Evolutionary conservation across 352 stramenopile genomes (phyloP), one percentile per base, ranked within the genome.

Genomic region (Phytophthora vignae): DNA sequence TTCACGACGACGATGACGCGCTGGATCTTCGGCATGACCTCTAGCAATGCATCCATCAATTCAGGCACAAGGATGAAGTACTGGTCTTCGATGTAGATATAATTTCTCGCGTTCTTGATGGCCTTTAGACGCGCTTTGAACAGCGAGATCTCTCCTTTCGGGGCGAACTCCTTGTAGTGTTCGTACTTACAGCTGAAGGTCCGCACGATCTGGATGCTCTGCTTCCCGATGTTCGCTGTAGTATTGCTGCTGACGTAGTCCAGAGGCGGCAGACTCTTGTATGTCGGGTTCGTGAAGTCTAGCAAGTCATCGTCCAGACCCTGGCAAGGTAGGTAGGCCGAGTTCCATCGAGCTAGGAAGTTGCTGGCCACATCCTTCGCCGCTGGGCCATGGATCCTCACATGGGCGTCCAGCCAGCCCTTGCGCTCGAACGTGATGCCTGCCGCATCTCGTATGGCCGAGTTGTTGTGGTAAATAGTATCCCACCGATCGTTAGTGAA

Each of bases 401-500:
- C 48, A 29, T 84, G 74, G 1, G 71, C 76, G 58, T 92, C 84
- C 1, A 90, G 40, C 83, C 83, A 92, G 12, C 84, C 81, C 14
- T 88, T 76, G 52, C 75, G 81, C 14, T 62, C 21, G 55, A 64
- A 73, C 15, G 77, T 73, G 44, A 89, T 80, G 15, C 63, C 61
- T 48, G 60, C 69, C 4, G 55, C 57, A 6, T 73, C 53, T 0
- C 83, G 74, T 25, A 91, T 61, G 4, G 62, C 66, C 3, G 77
- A 64, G 53, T 76, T 54, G 68, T 91, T 73, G 64, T 90, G 81
- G 15, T 68, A 62, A 36, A 78, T 71, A 21, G 79, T 87, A 56
- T 90, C 80, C 82, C 84, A 91, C n/a, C 84, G 84, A 42, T 90
- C 74, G n/a, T 71, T 68, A 19, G 68, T 79, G 27, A 88, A 72